A percentile compares a stretch with the other conserved stretches of the same genome.
Evolutionary conservation across 2,329 filamentous ascomycete genomes (phyloP).

Genomic region (Fusarium coicis): DNA sequence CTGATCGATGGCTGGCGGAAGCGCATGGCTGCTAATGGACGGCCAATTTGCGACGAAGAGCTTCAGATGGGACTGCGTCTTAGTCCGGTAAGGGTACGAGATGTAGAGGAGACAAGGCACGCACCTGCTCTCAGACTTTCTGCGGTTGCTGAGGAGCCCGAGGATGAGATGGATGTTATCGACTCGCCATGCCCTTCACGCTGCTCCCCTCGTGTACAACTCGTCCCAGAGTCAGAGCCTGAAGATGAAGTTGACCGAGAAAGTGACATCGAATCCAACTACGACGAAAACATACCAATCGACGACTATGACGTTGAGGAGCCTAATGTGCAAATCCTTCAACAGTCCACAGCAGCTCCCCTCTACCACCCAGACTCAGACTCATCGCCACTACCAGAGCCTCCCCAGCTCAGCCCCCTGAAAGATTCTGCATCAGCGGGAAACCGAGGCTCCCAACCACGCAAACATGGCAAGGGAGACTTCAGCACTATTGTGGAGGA

Average conservation of each 20-base stretch:
- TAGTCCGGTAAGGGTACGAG: conserved; percentile 66
- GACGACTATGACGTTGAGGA: conserved; percentile 56
- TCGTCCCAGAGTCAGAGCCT: conserved; percentile 33
- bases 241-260: conserved; percentile 42
- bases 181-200: conserved; percentile 46
- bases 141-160: conserved; percentile 60
- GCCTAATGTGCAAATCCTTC: conserved; percentile 58
- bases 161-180: conserved; percentile 45
- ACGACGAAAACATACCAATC: conserved; percentile 58
- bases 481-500: conserved; percentile 61
- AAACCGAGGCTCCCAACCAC: conserved; percentile 53
- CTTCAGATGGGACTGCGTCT: conserved; percentile 74
- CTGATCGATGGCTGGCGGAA: conserved; percentile 94
- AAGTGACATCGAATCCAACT: conserved; percentile 55
- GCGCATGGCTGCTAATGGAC: conserved; percentile 77
- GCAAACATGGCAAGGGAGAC: conserved; percentile 51
- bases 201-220: conserved; percentile 26
- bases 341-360: conserved; percentile 53
- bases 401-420: conserved; percentile 62
- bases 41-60: conserved; percentile 75
- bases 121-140: conserved; percentile 54
- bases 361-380: conserved; percentile 45
- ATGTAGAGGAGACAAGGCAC: conserved; percentile 60
- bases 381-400: conserved; percentile 59
- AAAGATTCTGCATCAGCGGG: conserved; percentile 63